Evolutionary conservation across 805 yeast genomes (phyloP).

Genomic region (Maudiozyma pseudohumilis): DNA sequence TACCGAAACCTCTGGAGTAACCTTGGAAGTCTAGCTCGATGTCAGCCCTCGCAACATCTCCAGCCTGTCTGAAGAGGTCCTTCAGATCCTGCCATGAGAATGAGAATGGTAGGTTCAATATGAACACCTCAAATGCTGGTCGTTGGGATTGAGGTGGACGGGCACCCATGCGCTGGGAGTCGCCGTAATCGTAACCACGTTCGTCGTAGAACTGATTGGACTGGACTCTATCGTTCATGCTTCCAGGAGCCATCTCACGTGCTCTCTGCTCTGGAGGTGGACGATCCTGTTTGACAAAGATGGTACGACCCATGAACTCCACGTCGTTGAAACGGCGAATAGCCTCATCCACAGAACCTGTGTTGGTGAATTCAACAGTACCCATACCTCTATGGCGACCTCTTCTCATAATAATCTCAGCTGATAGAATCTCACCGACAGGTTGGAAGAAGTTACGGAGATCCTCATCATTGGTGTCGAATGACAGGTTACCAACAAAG

Average conservation of each 20-base stretch:
- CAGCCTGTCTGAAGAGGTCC: slow-evolving; percentile 70
- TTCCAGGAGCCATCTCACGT: slow-evolving; percentile 6
- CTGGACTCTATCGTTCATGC: slow-evolving; percentile 1
- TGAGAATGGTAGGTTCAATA: slow-evolving; percentile 75
- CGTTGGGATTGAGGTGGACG: not conserved
- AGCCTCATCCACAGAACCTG: slow-evolving; percentile 60
- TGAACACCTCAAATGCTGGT: slow-evolving; percentile 49
- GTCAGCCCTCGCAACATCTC: slow-evolving; percentile 73
- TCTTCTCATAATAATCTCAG: slow-evolving; percentile 67
- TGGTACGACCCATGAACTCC: slow-evolving; percentile 61
- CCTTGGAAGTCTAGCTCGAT: slow-evolving; percentile 56
- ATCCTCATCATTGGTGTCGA: slow-evolving; percentile 47
- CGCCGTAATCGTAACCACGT: not conserved
- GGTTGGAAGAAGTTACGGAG: slow-evolving; percentile 51
- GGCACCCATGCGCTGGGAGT: not conserved
- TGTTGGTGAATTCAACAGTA: slow-evolving; percentile 68
- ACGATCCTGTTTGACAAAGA: slow-evolving; percentile 83
- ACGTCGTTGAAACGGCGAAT: slow-evolving; percentile 58
- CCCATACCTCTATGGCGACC: slow-evolving; percentile 87
- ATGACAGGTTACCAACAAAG: slow-evolving; percentile 68
- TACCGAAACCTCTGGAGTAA: slow-evolving; percentile 72
- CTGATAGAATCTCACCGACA: slow-evolving; percentile 59
- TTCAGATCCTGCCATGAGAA: slow-evolving; percentile 75
- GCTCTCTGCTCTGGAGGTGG: slow-evolving; percentile 51
- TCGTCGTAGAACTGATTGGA: not conserved